phyloP scores from a whole-genome alignment of 805 yeast genomes.

The Saccharomyces jurei region DNA sequence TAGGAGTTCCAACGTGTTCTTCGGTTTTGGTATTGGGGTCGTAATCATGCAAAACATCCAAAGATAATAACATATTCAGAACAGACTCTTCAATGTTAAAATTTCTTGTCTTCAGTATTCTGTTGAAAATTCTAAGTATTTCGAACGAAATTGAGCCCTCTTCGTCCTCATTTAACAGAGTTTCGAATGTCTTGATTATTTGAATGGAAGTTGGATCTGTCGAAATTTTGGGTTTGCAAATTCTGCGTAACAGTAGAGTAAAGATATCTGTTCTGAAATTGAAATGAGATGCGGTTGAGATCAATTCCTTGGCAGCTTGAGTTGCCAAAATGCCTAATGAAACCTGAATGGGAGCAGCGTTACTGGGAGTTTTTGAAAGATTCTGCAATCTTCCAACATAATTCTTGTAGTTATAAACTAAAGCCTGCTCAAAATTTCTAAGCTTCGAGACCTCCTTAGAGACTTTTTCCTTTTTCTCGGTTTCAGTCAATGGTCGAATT shows the following conservation, averaged over 20 bases:
- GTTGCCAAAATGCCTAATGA: constrained; percentile 49
- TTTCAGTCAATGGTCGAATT: constrained; percentile 73
- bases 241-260: constrained; percentile 55
- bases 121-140: constrained; percentile 55
- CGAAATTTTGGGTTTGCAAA: constrained; percentile 47
- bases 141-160: constrained; percentile 77
- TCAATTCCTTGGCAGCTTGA: constrained; percentile 72
- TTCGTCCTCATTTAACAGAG: constrained; percentile 69
- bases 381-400: constrained; percentile 52
- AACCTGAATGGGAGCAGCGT: constrained; percentile 26
- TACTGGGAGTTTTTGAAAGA: constrained; percentile 34
- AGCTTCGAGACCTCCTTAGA: constrained; percentile 71
- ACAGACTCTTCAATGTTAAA: constrained; percentile 81
- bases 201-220: constrained; percentile 42
- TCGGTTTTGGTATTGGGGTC: constrained; percentile 54
- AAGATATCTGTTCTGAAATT: constrained; percentile 74
- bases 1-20: constrained; percentile 37
- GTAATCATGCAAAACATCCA: constrained; percentile 60
- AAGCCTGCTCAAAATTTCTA: constrained; percentile 72
- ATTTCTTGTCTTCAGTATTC: constrained; percentile 63
- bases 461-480: constrained; percentile 75
- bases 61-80: constrained; percentile 59
- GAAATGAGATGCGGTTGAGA: constrained; percentile 63
- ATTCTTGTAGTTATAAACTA: constrained; percentile 59
- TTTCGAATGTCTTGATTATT: constrained; percentile 59